These are phyloP conservation scores for Scutellaria barbata DNA, from an alignment of 257 asterid species.

Conservation along the genomic window DNA sequence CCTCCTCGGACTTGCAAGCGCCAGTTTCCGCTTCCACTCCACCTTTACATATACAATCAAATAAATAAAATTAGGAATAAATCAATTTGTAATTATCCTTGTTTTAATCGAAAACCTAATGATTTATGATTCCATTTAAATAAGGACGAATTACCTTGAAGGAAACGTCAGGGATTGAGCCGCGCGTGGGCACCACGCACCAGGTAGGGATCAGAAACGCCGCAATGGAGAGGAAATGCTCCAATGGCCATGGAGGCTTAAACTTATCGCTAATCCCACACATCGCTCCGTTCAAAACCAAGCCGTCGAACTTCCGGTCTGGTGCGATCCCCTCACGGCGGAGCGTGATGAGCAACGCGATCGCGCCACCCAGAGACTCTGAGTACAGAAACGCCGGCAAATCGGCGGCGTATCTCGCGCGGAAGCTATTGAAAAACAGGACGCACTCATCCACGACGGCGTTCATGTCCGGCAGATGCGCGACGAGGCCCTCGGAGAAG, in stretches of 20 bases:
- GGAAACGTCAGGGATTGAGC: constrained; percentile 71
- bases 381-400: constrained; percentile 76
- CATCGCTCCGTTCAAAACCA: constrained; percentile 93
- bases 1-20: constrained; percentile 83
- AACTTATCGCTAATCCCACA: constrained; percentile 90
- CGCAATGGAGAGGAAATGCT: constrained; percentile 78
- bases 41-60: constrained; percentile 48
- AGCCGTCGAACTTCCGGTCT: constrained; percentile 66
- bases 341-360: constrained; percentile 76
- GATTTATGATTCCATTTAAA: neutral
- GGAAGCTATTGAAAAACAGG: constrained; percentile 58
- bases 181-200: constrained; percentile 92
- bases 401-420: constrained; percentile 47
- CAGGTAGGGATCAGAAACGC: constrained; percentile 78
- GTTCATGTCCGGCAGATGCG: constrained; percentile 77
- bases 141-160: constrained; percentile 69
- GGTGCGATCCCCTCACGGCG: constrained; percentile 62
- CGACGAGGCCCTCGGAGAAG: constrained; percentile 76
- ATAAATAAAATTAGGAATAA: neutral
- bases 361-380: constrained; percentile 95
- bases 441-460: constrained; percentile 82
- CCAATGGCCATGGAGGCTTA: constrained; percentile 98
- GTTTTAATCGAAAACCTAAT: neutral
- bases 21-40: constrained; percentile 91
- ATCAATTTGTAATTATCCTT: neutral